Evolutionary conservation across 73 alveolate genomes (phyloP).

Genomic region (Blepharisma stoltei): DNA sequence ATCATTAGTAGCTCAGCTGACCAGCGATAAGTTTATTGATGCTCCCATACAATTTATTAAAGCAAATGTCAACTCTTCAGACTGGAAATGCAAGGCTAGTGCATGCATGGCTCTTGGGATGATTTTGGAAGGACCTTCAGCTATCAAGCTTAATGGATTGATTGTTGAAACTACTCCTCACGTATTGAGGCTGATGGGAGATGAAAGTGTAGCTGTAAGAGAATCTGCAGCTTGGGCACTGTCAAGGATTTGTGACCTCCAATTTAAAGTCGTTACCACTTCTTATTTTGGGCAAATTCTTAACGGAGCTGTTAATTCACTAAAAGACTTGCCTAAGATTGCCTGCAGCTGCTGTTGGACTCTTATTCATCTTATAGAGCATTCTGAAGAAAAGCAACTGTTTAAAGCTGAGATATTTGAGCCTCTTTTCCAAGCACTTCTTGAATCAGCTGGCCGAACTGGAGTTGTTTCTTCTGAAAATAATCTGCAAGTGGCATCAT

Average conservation of each 20-base stretch:
- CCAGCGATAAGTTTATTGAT: background rate
- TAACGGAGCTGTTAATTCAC: background rate
- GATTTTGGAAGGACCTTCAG: background rate
- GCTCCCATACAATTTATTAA: background rate
- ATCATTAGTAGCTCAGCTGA: background rate
- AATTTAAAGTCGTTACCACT: background rate
- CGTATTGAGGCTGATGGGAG: background rate
- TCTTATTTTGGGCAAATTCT: background rate
- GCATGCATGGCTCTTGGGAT: background rate
- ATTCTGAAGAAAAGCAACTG: background rate
- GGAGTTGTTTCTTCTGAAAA: background rate
- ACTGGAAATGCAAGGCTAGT: background rate
- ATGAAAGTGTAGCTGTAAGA: background rate
- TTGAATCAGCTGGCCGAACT: background rate
- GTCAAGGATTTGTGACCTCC: background rate
- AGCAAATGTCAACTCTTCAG: background rate
- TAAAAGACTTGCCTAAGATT: slow-evolving; percentile 12
- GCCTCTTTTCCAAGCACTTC: background rate
- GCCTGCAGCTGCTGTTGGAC: slow-evolving; percentile 30
- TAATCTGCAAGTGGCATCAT: slow-evolving; percentile 21
- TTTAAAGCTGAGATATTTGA: background rate
- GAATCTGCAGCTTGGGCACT: slow-evolving; percentile 31
- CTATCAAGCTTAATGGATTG: background rate
- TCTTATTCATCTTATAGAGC: slow-evolving; percentile 8
- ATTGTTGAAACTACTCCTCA: background rate